phyloP scores from a whole-genome alignment of 305 asterid genomes.

The Salvia sclarea region DNA sequence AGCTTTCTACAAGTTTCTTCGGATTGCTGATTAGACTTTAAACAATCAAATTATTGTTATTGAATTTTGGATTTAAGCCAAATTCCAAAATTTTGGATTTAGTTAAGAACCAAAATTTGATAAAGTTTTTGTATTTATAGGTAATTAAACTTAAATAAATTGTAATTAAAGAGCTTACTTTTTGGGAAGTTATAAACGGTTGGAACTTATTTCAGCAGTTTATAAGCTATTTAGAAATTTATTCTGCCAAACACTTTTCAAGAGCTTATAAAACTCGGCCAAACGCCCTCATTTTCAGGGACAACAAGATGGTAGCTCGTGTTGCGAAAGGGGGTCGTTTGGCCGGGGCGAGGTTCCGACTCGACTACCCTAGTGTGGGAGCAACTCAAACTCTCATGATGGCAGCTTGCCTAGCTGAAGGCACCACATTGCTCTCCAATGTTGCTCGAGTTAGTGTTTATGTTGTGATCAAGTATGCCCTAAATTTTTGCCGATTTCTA shows the following conservation, averaged over 20 bases:
- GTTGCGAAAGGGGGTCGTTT: slow-evolving; percentile 38
- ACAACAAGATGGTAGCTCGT: slow-evolving; percentile 41
- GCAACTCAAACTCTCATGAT: slow-evolving; percentile 58
- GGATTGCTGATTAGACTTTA: no score
- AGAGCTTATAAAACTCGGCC: no score
- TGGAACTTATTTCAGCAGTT: not conserved
- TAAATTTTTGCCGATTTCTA: not conserved
- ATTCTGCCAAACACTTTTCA: no score
- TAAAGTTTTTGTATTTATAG: no score
- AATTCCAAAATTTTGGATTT: no score
- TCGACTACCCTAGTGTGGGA: slow-evolving; percentile 54
- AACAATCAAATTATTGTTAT: no score
- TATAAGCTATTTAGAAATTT: not conserved
- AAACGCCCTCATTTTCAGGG: slow-evolving; percentile 30
- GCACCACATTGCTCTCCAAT: slow-evolving; percentile 42
- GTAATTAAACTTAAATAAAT: no score
- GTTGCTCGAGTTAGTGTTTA: slow-evolving; percentile 53
- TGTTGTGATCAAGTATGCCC: no score
- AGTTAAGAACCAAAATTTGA: no score
- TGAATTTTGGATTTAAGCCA: no score
- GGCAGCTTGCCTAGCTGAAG: slow-evolving; percentile 54
- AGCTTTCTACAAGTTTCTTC: no score
- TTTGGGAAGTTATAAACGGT: not conserved
- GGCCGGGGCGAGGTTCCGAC: slow-evolving; percentile 45
- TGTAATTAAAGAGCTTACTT: no score